These are phyloP conservation scores for Neurospora africana DNA, from an alignment of 495 filamentous ascomycete genomes.

Conservation along the genomic window DNA sequence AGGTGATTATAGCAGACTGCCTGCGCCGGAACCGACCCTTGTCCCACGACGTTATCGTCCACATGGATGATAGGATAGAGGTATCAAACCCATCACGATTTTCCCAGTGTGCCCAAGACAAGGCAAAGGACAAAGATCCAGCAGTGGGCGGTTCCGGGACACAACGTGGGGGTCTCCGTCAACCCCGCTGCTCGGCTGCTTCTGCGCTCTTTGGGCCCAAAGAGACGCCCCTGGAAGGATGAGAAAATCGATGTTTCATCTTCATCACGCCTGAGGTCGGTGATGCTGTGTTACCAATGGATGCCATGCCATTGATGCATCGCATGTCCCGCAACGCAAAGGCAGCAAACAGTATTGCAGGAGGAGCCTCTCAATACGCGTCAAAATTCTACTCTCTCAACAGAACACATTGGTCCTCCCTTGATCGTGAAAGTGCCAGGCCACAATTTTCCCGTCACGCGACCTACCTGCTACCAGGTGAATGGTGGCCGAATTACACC, in stretches of 20 bases:
- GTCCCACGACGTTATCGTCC: not conserved
- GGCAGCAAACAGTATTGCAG: not conserved
- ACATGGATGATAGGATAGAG: not conserved
- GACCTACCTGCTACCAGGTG: not conserved
- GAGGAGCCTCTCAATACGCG: not conserved
- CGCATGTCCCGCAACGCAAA: not conserved
- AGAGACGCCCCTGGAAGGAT: not conserved
- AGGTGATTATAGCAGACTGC: not conserved
- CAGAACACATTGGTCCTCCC: not conserved
- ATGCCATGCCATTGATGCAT: not conserved
- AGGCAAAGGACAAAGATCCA: not conserved
- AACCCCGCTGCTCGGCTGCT: not conserved
- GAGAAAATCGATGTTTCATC: not conserved
- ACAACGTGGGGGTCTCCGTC: not conserved
- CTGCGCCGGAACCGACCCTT: not conserved
- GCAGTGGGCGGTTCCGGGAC: not conserved
- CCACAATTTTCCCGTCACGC: not conserved
- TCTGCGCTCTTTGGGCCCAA: not conserved
- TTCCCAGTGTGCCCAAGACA: not conserved
- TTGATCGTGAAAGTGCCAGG: not conserved
- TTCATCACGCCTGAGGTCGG: not conserved
- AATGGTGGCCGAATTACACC: not conserved
- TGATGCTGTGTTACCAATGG: not conserved
- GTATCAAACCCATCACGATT: not conserved
- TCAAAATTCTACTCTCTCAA: not conserved